phyloP scores from a whole-genome alignment of 78 protist genomes.

The Anaeramoeba flamelloides region DNA sequence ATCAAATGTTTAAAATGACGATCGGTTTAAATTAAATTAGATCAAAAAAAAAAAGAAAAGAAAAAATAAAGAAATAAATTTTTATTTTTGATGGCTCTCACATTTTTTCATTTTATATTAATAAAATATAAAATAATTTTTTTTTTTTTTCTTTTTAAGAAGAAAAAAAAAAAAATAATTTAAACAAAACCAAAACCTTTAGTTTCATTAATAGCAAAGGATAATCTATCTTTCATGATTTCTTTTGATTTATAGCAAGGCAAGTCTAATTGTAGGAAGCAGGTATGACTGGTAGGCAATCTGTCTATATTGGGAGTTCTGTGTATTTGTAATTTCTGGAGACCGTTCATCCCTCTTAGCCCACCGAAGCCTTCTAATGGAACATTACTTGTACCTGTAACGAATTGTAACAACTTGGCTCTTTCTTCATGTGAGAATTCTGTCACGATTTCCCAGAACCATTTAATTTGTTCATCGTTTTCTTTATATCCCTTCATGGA shows the following conservation, averaged over 20 bases:
- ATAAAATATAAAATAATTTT: too few relatives aligned
- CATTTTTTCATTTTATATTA: too few relatives aligned
- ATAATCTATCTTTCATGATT: slow-evolving; percentile 29
- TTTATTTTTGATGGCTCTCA: too few relatives aligned
- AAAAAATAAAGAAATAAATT: too few relatives aligned
- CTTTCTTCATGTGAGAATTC: not conserved
- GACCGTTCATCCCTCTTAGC: slow-evolving; percentile 23
- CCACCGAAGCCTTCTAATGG: slow-evolving; percentile 48
- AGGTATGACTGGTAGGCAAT: slow-evolving; percentile 63
- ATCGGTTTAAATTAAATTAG: too few relatives aligned
- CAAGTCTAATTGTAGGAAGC: slow-evolving; percentile 66
- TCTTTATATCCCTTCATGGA: slow-evolving; percentile 8
- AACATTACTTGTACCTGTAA: slow-evolving; percentile 60
- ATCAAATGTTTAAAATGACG: too few relatives aligned
- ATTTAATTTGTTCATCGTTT: not conserved
- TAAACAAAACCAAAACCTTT: slow-evolving; percentile 4
- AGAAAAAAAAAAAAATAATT: too few relatives aligned
- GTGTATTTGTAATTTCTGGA: slow-evolving; percentile 16
- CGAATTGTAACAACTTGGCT: slow-evolving; percentile 40
- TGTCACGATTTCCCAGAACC: slow-evolving; percentile 9
- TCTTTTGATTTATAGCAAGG: slow-evolving; percentile 49
- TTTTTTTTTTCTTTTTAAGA: too few relatives aligned
- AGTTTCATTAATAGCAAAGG: slow-evolving; percentile 37
- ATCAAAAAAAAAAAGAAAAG: too few relatives aligned
- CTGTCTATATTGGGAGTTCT: not conserved